These are phyloP conservation scores for Rosa rugosa DNA, from an alignment of 306 rosid species.

Conservation along the genomic window DNA sequence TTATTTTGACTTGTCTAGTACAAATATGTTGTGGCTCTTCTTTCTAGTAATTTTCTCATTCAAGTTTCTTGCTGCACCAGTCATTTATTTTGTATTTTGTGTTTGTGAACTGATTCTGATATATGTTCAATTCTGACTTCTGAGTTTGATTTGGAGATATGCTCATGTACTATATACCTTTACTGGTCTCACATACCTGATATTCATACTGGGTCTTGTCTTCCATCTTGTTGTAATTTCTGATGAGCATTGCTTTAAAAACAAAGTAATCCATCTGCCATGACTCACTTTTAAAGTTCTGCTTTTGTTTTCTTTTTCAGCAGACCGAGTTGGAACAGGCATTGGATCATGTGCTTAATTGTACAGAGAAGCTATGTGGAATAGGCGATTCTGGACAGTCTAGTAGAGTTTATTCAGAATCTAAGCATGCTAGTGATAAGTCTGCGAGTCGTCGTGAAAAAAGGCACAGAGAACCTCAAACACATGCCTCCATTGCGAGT, in stretches of 20 bases:
- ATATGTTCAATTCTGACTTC: neutral
- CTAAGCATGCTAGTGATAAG: slow-evolving; percentile 36
- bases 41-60: neutral
- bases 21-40: neutral
- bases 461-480: slow-evolving; percentile 37
- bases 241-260: neutral
- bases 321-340: slow-evolving; percentile 58
- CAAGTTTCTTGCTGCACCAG: neutral
- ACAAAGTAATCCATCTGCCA: neutral
- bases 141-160: neutral
- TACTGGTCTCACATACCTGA: neutral
- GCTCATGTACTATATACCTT: neutral
- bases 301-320: slow-evolving; percentile 13
- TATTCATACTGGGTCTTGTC: neutral
- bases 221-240: neutral
- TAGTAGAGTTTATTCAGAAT: slow-evolving; percentile 24
- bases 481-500: slow-evolving; percentile 31
- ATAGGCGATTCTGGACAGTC: slow-evolving; percentile 35
- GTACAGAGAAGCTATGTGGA: slow-evolving; percentile 56
- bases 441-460: slow-evolving; percentile 19
- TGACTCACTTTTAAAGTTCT: neutral
- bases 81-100: neutral
- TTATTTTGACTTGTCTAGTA: neutral
- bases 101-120: neutral
- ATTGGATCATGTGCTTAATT: slow-evolving; percentile 56